Percentiles rank a stretch among this genome's conserved stretches.
These are phyloP conservation scores for Pseudisothecium myosuroides DNA, from an alignment of 225 moss, liverwort and hornwort species.

Conservation along the genomic window DNA sequence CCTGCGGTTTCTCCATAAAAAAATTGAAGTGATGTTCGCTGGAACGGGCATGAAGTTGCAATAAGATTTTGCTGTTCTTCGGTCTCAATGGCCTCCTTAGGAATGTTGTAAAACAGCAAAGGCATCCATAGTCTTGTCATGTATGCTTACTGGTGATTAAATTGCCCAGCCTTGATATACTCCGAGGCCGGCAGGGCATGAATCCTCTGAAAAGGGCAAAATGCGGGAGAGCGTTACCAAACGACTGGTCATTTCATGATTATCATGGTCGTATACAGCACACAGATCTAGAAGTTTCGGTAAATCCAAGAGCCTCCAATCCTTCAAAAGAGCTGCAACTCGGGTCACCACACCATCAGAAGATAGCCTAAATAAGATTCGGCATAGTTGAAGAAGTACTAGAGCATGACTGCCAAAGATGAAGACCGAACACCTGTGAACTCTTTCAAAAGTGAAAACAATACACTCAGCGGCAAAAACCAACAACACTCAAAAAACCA, in stretches of 20 bases:
- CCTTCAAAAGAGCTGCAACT: constrained; percentile 48
- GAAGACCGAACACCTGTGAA: not conserved
- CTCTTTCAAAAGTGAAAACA: not conserved
- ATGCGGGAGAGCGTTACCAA: constrained; percentile 40
- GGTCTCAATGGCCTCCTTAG: not conserved
- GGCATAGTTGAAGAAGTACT: not conserved
- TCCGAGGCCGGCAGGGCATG: no score
- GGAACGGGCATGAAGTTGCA: not conserved
- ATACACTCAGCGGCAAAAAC: not conserved
- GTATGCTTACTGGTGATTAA: not conserved
- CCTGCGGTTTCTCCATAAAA: not conserved
- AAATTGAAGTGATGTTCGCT: not conserved
- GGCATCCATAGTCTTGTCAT: not conserved
- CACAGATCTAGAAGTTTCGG: constrained; percentile 81
- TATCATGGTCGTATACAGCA: constrained; percentile 85
- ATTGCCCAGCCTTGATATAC: not conserved
- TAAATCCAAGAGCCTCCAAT: constrained; percentile 62
- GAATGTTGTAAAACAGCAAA: not conserved
- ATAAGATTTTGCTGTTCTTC: not conserved
- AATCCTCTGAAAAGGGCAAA: not conserved
- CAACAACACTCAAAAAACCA: not conserved
- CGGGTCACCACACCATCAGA: not conserved
- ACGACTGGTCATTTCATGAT: constrained; percentile 66
- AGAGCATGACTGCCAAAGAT: not conserved
- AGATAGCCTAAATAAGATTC: not conserved